These are phyloP conservation scores for Takashimella tepidaria DNA, from an alignment of 1,284 basidiomycete species.

Conservation along the genomic window DNA sequence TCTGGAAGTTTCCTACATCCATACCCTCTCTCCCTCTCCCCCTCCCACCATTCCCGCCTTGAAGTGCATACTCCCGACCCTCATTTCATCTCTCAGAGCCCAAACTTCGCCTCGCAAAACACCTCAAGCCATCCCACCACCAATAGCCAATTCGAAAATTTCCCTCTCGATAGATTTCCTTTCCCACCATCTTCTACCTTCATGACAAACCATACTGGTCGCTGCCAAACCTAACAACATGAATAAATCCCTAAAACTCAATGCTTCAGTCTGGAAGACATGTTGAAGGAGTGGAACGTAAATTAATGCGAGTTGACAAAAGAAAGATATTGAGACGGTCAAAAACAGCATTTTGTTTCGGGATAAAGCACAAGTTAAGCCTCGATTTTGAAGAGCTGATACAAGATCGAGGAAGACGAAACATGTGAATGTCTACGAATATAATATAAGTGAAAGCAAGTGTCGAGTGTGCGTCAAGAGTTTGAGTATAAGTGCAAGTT, in stretches of 20 bases:
- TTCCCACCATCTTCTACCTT: slow-evolving; percentile 74
- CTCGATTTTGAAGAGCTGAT: slow-evolving; percentile 89
- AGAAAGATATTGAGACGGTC: slow-evolving; percentile 76
- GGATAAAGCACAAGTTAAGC: slow-evolving; percentile 68
- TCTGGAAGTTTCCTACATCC: no score
- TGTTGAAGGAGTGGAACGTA: slow-evolving; percentile 87
- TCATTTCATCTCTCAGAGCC: no score
- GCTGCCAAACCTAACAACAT: slow-evolving; percentile 67
- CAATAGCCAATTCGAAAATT: slow-evolving; percentile 17
- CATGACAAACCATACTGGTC: slow-evolving; percentile 68
- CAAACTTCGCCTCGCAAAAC: no score
- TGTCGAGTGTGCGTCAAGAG: no score
- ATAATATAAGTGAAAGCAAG: neutral
- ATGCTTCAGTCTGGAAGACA: slow-evolving; percentile 86
- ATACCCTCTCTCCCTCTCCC: no score
- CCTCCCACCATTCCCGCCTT: no score
- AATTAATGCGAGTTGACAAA: slow-evolving; percentile 77
- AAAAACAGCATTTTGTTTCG: slow-evolving; percentile 84
- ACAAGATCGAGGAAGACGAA: slow-evolving; percentile 97
- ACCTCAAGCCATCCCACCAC: slow-evolving; percentile 16
- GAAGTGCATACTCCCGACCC: no score
- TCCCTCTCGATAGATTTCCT: slow-evolving; percentile 48
- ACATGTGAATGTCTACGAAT: slow-evolving; percentile 73
- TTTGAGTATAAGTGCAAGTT: no score
- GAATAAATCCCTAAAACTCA: slow-evolving; percentile 63